Conservation (phyloP, 225 moss, liverwort and hornwort species). For the Climacium dendroides region DNA sequence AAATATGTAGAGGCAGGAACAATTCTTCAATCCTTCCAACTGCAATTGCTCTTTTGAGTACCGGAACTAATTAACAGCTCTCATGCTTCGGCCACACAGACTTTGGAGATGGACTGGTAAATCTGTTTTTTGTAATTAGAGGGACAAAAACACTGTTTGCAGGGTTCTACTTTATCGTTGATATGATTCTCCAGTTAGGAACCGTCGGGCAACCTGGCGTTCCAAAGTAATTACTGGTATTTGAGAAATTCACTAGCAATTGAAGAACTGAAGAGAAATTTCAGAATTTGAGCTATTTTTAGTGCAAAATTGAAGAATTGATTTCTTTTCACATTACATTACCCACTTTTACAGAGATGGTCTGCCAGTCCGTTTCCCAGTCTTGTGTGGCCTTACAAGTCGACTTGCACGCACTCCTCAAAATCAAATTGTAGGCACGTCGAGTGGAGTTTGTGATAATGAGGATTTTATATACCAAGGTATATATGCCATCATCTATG, state of each 20-base stretch:
- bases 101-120: not conserved
- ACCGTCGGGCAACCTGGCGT: not conserved
- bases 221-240: not conserved
- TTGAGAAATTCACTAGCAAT: not conserved
- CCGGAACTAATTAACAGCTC: not conserved
- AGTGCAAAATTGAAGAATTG: not conserved
- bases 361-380: not conserved
- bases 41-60: not conserved
- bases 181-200: not conserved
- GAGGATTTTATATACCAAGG: not conserved
- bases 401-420: not conserved
- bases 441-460: not conserved
- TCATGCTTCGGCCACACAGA: not conserved
- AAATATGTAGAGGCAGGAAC: not conserved
- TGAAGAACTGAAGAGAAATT: not conserved
- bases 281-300: not conserved
- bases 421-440: not conserved
- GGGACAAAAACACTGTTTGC: not conserved
- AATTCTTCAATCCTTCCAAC: not conserved
- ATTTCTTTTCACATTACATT: not conserved
- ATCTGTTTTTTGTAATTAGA: not conserved
- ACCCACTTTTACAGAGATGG: not conserved
- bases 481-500: not conserved
- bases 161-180: not conserved
- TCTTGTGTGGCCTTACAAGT: not conserved